A percentile compares a stretch with the other conserved stretches of the same genome.
These are phyloP conservation scores for Blastocystis sp. DNA, from an alignment of 352 stramenopile species.

Conservation along the genomic window DNA sequence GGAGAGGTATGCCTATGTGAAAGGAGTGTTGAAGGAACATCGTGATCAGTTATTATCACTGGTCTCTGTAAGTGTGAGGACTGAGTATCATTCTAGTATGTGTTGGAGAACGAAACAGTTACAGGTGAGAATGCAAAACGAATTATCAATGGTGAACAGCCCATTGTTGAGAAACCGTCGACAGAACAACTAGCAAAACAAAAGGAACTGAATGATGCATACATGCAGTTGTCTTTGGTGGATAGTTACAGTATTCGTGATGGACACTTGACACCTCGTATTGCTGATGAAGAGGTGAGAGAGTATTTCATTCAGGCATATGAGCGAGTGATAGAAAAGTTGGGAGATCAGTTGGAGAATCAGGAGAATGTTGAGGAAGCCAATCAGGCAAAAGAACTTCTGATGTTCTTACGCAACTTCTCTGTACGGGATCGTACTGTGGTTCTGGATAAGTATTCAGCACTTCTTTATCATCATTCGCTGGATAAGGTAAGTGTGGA, in stretches of 20 bases:
- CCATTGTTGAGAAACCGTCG: not conserved
- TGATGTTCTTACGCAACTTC: not conserved
- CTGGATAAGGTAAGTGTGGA: conserved; percentile 24
- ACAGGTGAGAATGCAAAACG: conserved; percentile 19
- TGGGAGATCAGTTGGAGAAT: not conserved
- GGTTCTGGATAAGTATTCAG: conserved; percentile 37
- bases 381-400: not conserved
- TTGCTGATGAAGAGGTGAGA: conserved; percentile 30
- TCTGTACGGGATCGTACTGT: not conserved
- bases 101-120: conserved; percentile 37
- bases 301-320: not conserved
- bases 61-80: not conserved
- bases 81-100: not conserved
- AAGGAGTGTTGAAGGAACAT: conserved; percentile 15
- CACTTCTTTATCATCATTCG: conserved; percentile 29
- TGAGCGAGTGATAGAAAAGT: not conserved
- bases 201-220: conserved; percentile 2
- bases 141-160: not conserved
- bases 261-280: not conserved
- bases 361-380: not conserved
- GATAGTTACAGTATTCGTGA: not conserved
- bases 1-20: conserved; percentile 34
- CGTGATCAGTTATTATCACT: not conserved
- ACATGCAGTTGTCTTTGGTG: conserved; percentile 27
- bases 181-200: not conserved